These are phyloP conservation scores for Curvularia spicifera DNA, from an alignment of 2,329 filamentous ascomycete genomes.

Conservation along the genomic window DNA sequence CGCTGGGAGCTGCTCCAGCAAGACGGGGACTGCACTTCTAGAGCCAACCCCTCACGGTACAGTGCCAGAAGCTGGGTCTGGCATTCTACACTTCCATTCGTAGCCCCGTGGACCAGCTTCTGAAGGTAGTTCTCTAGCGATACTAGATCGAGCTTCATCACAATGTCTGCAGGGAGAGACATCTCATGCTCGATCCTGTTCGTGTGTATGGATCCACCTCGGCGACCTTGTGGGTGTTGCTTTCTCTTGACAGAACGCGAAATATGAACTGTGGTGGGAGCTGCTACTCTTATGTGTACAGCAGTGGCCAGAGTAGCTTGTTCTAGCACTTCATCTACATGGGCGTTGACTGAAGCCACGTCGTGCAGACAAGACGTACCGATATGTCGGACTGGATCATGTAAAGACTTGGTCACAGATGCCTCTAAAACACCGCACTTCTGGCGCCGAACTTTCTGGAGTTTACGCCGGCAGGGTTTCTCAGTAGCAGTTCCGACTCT, in stretches of 20 bases:
- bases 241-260: not conserved
- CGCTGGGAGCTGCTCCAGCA: not conserved
- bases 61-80: not conserved
- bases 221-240: not conserved
- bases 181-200: not conserved
- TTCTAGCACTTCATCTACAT: not conserved
- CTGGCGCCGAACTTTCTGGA: slow-evolving; percentile 1
- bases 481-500: not conserved
- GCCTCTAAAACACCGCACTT: slow-evolving; percentile 2
- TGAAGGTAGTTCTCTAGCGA: not conserved
- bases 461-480: slow-evolving; percentile 3
- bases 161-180: not conserved
- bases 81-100: not conserved
- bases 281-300: not conserved
- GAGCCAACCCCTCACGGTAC: not conserved
- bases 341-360: too few species aligned
- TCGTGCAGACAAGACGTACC: not conserved
- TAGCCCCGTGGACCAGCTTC: not conserved
- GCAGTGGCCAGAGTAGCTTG: not conserved
- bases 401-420: not conserved
- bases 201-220: not conserved
- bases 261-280: slow-evolving; percentile 1
- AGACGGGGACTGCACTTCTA: not conserved
- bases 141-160: not conserved
- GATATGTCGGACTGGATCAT: not conserved